Evolutionary conservation across 805 yeast genomes (phyloP).

Genomic region (Cyberlindnera petersonii): DNA sequence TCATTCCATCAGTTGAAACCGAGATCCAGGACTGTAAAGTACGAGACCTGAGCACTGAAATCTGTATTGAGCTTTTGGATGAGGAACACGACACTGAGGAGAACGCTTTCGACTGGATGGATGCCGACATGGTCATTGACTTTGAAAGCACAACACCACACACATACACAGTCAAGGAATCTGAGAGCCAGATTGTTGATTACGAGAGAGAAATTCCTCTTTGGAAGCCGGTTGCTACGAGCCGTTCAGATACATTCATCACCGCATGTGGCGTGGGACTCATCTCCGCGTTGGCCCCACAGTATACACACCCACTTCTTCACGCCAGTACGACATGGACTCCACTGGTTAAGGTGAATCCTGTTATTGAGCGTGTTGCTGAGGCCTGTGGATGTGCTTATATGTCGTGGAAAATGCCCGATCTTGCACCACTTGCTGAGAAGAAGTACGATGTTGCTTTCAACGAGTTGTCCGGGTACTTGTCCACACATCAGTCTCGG

Average conservation of each 20-base stretch:
- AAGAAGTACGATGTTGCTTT: slow-evolving; percentile 27
- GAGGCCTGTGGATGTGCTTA: slow-evolving; percentile 40
- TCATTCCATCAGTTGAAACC: too few relatives aligned
- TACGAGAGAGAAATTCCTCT: slow-evolving; percentile 1
- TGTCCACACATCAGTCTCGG: background rate
- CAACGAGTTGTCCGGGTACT: slow-evolving; percentile 11
- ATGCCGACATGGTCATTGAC: too few relatives aligned
- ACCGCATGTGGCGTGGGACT: slow-evolving; percentile 37
- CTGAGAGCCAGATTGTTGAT: background rate
- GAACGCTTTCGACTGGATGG: too few relatives aligned
- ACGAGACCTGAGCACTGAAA: too few relatives aligned
- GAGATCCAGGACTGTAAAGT: too few relatives aligned
- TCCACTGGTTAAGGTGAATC: slow-evolving; percentile 32
- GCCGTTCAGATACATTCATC: slow-evolving; percentile 10
- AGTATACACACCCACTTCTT: slow-evolving; percentile 36
- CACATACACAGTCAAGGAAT: background rate
- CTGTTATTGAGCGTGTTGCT: slow-evolving; percentile 32
- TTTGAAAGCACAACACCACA: too few relatives aligned
- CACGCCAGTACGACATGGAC: slow-evolving; percentile 39
- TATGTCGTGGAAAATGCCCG: slow-evolving; percentile 30
- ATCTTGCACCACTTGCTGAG: slow-evolving; percentile 25
- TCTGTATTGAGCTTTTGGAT: too few relatives aligned
- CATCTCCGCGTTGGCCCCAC: slow-evolving; percentile 39
- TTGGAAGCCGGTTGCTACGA: slow-evolving; percentile 6
- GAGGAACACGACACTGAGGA: too few relatives aligned